These are phyloP conservation scores for Sclerotinia borealis DNA, from an alignment of 2,329 filamentous ascomycete species.

Conservation along the genomic window DNA sequence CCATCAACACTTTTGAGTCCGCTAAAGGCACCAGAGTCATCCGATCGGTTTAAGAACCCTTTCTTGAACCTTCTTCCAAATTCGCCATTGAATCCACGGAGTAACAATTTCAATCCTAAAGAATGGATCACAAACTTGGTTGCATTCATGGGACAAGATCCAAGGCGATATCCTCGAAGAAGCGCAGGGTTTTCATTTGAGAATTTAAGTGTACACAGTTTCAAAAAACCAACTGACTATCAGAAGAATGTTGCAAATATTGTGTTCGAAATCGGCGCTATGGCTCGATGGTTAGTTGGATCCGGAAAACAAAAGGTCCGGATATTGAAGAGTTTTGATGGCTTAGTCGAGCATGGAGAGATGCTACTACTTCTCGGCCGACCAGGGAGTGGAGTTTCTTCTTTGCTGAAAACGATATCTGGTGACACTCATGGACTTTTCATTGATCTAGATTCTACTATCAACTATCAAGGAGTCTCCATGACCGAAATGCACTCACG, in stretches of 20 bases:
- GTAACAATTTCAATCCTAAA: constrained; percentile 44
- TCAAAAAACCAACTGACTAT: constrained; percentile 61
- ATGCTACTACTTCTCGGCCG: constrained; percentile 62
- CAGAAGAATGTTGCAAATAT: constrained; percentile 60
- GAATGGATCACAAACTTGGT: constrained; percentile 39
- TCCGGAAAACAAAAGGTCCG: constrained; percentile 43
- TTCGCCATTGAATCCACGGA: constrained; percentile 41
- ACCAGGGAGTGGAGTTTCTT: constrained; percentile 55
- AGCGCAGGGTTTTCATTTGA: constrained; percentile 60
- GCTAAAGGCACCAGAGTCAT: background rate
- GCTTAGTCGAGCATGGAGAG: constrained; percentile 56
- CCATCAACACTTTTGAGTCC: background rate
- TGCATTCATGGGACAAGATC: constrained; percentile 37
- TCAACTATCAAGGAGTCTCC: constrained; percentile 59
- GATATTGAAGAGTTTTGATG: constrained; percentile 60
- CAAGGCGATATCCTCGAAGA: constrained; percentile 37
- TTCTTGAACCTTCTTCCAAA: constrained; percentile 10
- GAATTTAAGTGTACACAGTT: constrained; percentile 63
- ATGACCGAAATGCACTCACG: constrained; percentile 47
- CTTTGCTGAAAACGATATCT: constrained; percentile 52
- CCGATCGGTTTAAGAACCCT: constrained; percentile 12
- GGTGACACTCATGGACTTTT: constrained; percentile 51
- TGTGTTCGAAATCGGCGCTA: constrained; percentile 43
- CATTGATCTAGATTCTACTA: constrained; percentile 42
- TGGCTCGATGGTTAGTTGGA: constrained; percentile 44